Base-by-base conservation (phyloP, 148 eudicot genomes). In the Drosera capensis region DNA sequence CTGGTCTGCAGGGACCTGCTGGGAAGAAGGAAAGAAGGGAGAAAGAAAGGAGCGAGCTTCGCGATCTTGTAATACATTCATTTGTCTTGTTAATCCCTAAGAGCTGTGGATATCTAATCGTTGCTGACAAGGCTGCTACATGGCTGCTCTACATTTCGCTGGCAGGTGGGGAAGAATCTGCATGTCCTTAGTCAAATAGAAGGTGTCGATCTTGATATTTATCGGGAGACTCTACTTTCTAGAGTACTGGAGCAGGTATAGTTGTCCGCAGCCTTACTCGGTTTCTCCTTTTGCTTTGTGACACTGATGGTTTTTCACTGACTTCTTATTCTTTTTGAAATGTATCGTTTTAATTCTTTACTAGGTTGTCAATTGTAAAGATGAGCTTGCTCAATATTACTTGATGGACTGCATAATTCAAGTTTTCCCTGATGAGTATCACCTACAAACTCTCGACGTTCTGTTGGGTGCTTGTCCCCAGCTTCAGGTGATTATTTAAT, bases 371-470 rank as follows among this genome's bases (percentile, higher is more conserved):
- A 90, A 90, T 56, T 90, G 99, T 68, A 90, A 83, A 64, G 99
- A 90, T 67, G 99, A 80, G 58, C 68, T 90, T 57, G 99, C 99
- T 8, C 99, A 90, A 29, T 80, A 65, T 54, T 90, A 90, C 67
- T 58, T 90, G 73, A 85, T 90, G 99, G 99, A 90, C 70, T 90
- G 99, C 67, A 61, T 90, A 48, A 90, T 90, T 59, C 99, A 90
- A 85, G 99, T 90, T 25, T 90, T 90, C 71, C 88, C 99, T 16
- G 99, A 90, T 25, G 99, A 90, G 71, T 85, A 90, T 55, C 99
- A 90, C 67, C 70, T 90, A 71, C 99, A 90, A 66, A 90, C 99
- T 38, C 95, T 90, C 58, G 99, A 90, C 59, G 63, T 60, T 23
- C 66, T 90, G 62, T 70, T 90, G 72, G 79, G 68, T 25, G 88